Conservation (phyloP, 176 grass and related monocot genomes). For the Triticum timopheevii region DNA sequence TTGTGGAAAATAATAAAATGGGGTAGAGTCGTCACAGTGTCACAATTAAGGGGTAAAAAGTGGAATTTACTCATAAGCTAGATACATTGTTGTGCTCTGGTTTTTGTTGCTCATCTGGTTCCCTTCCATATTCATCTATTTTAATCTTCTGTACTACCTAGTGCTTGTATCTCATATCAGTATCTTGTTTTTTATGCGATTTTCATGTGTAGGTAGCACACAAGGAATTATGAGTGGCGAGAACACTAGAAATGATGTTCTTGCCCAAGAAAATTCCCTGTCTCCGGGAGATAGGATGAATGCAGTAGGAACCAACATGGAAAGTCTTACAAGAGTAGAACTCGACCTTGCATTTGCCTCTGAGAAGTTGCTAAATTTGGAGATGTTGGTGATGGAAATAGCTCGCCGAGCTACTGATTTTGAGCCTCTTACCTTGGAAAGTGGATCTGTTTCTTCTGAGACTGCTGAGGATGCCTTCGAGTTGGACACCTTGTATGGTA, state of each 20-base stretch:
- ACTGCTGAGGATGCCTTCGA: conserved; percentile 60
- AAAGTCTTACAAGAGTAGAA: conserved; percentile 62
- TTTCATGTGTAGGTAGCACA: conserved; percentile 22
- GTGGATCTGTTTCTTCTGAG: conserved; percentile 46
- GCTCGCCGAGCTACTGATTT: conserved; percentile 51
- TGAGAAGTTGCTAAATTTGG: conserved; percentile 79
- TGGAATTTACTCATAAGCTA: not conserved
- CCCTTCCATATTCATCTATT: not conserved
- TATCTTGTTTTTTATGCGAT: not conserved
- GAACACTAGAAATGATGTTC: conserved; percentile 17
- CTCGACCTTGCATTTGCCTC: conserved; percentile 78
- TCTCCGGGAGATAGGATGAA: conserved; percentile 9
- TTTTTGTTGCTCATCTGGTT: not conserved
- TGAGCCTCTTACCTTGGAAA: conserved; percentile 47
- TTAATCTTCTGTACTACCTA: not conserved
- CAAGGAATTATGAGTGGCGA: conserved; percentile 36
- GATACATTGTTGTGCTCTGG: not conserved
- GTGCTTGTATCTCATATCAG: not conserved
- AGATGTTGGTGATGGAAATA: conserved; percentile 88
- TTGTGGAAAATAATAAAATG: not conserved
- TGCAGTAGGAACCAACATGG: conserved; percentile 38
- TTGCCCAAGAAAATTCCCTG: conserved; percentile 19
- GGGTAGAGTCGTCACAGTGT: not conserved
- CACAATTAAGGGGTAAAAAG: not conserved
- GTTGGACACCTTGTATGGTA: conserved; percentile 57